Evolutionary conservation across 177 flowering plant species (phyloP), one percentile per base, ranked within the genome.

Genomic region (Vitis hybrid): DNA sequence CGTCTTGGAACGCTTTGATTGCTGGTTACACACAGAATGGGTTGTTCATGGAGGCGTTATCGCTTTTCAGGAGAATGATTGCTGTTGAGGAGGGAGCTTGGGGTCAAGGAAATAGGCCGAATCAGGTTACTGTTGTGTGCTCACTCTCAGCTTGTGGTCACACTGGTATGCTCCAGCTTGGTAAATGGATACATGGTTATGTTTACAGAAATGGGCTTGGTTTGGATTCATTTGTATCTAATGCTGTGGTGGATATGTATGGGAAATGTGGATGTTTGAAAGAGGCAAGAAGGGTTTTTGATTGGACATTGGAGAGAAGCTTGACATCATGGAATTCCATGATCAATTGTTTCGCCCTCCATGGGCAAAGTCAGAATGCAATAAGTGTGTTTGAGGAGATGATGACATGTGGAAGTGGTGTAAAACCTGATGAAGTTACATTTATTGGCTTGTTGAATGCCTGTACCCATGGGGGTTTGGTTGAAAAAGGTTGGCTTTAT

Each of bases 21-120:
- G 79, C 93, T 0, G 97, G 92, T 33, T 89, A 86, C 62, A 69
- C 87, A 0, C 90, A 89, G 66, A 89, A 89, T 19, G 91, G 97
- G 60, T 71, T 83, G 66, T 91, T 88, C 71, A n/a, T 80, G 0
- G 88, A 83, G 71, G 91, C 92, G 1, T 77, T 88, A 68, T 76
- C 69, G 1, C 69, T 86, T 11, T 88, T 89, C 50, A 81, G 72
- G 56, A 80, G 85, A 58, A 86, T 89, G 97, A n/a, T 81, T 12
- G 2, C 13, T 19, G 7, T 33, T 10, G 52, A 50, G 2, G 78
- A 60, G 19, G 68, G 26, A 29, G 65, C 16, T 8, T 18, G 29
- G 12, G 31, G 15, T 57, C 64, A 10, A 5, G 56, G 16, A 0
- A 70, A 51, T 60, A 74, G 74, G 58, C 89, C 91, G 3, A 85